Base-by-base conservation (phyloP, 108 stramenopile genomes). In the Conticribra guillardii region DNA sequence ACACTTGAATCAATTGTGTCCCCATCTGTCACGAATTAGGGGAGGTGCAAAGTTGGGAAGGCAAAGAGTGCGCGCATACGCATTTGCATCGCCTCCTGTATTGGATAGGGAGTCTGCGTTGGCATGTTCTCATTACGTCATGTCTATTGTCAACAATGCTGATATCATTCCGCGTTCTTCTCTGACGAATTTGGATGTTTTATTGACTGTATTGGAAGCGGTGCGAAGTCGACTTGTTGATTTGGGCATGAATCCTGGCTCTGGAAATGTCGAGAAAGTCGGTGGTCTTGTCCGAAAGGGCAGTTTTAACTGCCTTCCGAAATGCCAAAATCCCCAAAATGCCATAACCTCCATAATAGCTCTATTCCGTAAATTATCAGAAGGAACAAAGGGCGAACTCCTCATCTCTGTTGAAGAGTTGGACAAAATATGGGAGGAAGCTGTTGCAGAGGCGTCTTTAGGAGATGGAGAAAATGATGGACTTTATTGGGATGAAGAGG, bases 31-130 rank as follows among this genome's bases (percentile, higher is more conserved):
- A 24, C 27, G 17, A 16, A 17, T 17, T 26, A 18, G 27, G 27
- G 37, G 46, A 48, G 1, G 47, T 4, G 23, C 3, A 33, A 34
- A 19, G 29, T n/a, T 11, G 21, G 19, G 14, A 1, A 45, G 34
- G 14, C 56, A 65, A 32, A 56, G 72, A 49, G 72, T 86, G 24
- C 85, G 82, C 9, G 90, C 84, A 2, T 88, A 87, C 60, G 84
- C 87, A 11, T 91, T 87, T 76, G 90, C 82, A 26, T 76, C 90
- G 8, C 90, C 90, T 7, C 90, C 90, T 4, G 80, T 87, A 1
- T 41, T 91, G 33, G 90, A 91, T 68, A 57, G 76, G 50, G 82
- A 75, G n/a, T 73, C 87, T 0, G 73, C 85, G 5, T 59, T 88
- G 16, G 90, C 84, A 15, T 78, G 82, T 18, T 44, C 53, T 31